Base-by-base conservation (phyloP, 768 basidiomycete species). In the Boletus rubropictus region DNA sequence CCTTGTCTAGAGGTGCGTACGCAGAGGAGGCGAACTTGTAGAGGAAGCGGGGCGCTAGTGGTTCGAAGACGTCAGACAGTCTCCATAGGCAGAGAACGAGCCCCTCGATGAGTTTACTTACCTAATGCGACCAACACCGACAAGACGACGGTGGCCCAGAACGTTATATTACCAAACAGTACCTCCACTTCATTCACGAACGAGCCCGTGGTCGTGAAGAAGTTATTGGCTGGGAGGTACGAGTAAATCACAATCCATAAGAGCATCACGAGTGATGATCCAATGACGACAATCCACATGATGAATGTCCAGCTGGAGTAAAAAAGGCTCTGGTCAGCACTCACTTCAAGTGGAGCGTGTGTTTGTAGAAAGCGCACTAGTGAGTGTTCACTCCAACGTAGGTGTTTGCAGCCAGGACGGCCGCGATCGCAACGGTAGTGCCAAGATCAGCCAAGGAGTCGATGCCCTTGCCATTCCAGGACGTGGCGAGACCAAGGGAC, bases 211-310 rank as follows among this genome's bases (percentile, higher is more conserved):
- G 69, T 59, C 62, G 96, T 86, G 66, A 83, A 82, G 15, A 91
- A 92, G 66, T 89, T 58, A 46, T 68, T 70, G 50, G 80, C 84
- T 3, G 74, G 68, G 63, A 96, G 81, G 67, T 81, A 84, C 3
- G 92, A 95, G 66, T 91, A 97, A 37, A 92, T 72, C 5, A 84
- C 79, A 46, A 94, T 82, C 91, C 91, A 96, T n/a, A 85, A 52
- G 55, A 89, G 63, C 83, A 91, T 84, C 48, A 86, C 72, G n/a
- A 89, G 56, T 1, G 84, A 84, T 7, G 89, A 92, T 27, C 86
- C 89, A 42, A 87, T 66, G 41, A 88, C 79, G 17, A 84, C 80
- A 42, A 87, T 70, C 87, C 88, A 94, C 11, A 89, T 89, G 59
- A 93, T 84, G 42, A 81, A 68, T 4, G 87, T 89, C 84, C 89